Percentiles rank a stretch among this genome's conserved stretches.
Evolutionary conservation across 192 early-diverging fungal genomes (phyloP).

Genomic region (Mortierella hygrophila): DNA sequence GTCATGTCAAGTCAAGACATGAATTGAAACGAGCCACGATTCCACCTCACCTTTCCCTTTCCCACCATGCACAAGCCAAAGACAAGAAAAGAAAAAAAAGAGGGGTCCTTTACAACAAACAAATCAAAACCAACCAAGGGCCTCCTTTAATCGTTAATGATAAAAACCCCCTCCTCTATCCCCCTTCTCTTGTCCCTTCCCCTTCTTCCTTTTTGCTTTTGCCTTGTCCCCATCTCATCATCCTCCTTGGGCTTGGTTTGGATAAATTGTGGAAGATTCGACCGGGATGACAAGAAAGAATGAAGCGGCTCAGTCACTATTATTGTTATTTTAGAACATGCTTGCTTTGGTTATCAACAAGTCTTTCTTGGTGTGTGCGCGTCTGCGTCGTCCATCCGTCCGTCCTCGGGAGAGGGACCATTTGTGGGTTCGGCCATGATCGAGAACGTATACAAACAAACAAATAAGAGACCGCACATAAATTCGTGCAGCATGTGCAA

Average conservation of each 20-base stretch:
- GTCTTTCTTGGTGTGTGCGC: background rate
- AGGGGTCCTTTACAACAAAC: background rate
- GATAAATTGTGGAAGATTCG: background rate
- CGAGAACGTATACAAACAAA: background rate
- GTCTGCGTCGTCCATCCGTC: background rate
- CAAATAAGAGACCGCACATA: background rate
- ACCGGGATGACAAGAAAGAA: background rate
- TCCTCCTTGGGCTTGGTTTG: background rate
- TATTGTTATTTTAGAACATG: background rate
- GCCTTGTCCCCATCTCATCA: background rate
- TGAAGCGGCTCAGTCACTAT: background rate
- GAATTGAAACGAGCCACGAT: background rate
- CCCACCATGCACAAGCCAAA: background rate
- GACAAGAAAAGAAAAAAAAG: background rate
- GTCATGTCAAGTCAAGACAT: background rate
- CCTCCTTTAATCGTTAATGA: background rate
- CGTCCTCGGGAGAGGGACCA: slow-evolving; percentile 4
- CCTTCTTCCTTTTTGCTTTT: background rate
- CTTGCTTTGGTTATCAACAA: slow-evolving; percentile 5
- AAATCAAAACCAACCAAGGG: background rate
- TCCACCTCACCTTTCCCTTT: background rate
- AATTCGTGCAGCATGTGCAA: slow-evolving; percentile 1
- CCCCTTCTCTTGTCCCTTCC: background rate
- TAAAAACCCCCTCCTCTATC: background rate
- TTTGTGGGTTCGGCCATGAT: slow-evolving; percentile 3